Conservation (phyloP, 2,329 filamentous ascomycete species). For the Aspergillus latus region DNA sequence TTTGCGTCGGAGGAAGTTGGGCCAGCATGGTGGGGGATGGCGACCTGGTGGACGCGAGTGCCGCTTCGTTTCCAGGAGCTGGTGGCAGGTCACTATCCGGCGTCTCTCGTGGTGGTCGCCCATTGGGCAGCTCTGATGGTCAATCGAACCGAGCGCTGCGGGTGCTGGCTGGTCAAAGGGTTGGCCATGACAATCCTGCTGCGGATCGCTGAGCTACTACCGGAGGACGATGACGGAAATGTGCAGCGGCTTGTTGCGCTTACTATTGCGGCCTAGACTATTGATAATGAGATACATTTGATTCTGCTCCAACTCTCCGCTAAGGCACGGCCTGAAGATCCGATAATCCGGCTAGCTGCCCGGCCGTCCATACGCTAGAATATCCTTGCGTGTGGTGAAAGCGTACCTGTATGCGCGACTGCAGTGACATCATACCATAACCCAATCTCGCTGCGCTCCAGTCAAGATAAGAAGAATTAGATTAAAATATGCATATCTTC, state of each 20-base stretch:
- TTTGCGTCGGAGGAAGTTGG: neutral
- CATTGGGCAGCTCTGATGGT: constrained; percentile 11
- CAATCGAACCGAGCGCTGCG: neutral
- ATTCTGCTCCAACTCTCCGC: neutral
- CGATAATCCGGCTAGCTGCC: no score
- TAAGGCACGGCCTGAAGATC: no score
- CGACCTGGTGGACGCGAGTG: neutral
- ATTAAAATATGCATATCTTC: no score
- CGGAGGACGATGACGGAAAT: neutral
- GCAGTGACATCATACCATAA: no score
- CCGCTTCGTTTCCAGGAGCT: neutral
- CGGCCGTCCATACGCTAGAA: no score
- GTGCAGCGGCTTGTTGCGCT: neutral
- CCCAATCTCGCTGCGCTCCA: no score
- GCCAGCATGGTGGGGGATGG: constrained; percentile 1
- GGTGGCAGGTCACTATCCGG: neutral
- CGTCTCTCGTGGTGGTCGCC: neutral
- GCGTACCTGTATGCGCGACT: no score
- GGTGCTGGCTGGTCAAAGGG: constrained; percentile 8
- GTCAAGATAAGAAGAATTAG: no score
- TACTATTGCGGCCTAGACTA: neutral
- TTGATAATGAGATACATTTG: neutral
- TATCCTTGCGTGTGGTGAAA: no score
- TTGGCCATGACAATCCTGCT: neutral
- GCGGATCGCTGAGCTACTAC: neutral